These are phyloP conservation scores for Lentinus brumalis DNA, from an alignment of 768 basidiomycete genomes.

Conservation along the genomic window DNA sequence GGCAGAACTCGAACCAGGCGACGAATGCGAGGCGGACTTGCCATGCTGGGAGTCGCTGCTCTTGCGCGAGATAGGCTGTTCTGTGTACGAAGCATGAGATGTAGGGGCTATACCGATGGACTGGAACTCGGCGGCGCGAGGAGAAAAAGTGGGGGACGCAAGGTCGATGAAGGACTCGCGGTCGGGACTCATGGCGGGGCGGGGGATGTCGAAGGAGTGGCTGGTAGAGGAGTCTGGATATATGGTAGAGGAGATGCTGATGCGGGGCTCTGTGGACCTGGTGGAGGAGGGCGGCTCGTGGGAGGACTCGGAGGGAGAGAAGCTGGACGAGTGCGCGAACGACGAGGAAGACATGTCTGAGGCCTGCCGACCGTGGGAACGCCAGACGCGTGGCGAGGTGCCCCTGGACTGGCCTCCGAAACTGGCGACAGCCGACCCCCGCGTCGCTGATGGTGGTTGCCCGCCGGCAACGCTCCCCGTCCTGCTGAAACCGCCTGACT, in stretches of 20 bases:
- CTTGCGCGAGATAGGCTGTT: conserved; percentile 7
- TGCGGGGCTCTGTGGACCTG: conserved; percentile 39
- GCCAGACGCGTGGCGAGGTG: conserved; percentile 12
- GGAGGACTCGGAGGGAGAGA: conserved; percentile 16
- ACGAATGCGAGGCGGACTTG: conserved; percentile 14
- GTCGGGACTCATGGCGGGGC: conserved; percentile 36
- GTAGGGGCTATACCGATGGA: conserved; percentile 13
- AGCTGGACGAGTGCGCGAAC: not conserved
- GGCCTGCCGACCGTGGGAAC: conserved; percentile 20
- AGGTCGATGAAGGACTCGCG: conserved; percentile 52
- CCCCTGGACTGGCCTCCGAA: not conserved
- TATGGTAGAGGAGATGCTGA: conserved; percentile 46
- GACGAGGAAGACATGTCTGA: conserved; percentile 10
- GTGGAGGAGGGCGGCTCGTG: conserved; percentile 27
- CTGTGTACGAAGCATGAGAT: not conserved
- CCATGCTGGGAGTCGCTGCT: conserved; percentile 13
- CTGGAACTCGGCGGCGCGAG: conserved; percentile 12
- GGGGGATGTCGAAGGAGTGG: conserved; percentile 24
- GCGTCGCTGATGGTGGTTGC: not conserved
- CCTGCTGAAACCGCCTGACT: not conserved
- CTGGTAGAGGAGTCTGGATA: conserved; percentile 34
- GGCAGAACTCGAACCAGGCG: not conserved
- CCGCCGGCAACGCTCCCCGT: not conserved
- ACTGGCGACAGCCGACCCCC: not conserved
- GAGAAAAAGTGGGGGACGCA: conserved; percentile 35